phyloP scores from a whole-genome alignment of 805 yeast genomes.

The Middelhovenomyces tepae region DNA sequence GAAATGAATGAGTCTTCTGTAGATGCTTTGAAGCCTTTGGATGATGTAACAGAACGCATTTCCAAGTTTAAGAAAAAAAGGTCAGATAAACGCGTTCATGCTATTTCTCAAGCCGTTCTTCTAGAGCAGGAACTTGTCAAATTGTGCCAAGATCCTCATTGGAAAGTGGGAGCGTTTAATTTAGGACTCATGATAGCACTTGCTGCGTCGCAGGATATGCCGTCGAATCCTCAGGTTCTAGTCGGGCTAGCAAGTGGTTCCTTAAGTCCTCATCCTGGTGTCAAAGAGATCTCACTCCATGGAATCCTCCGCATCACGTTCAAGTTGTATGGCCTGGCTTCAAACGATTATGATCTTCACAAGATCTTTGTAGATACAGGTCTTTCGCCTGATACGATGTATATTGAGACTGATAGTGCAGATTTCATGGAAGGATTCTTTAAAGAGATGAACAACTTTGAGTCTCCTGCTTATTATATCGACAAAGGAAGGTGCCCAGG shows the following conservation, averaged over 20 bases:
- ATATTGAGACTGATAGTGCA: slow-evolving; percentile 36
- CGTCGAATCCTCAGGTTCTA: slow-evolving; percentile 11
- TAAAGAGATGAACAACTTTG: slow-evolving; percentile 42
- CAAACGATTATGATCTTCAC: slow-evolving; percentile 38
- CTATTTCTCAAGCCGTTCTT: slow-evolving; percentile 2
- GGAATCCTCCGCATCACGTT: slow-evolving; percentile 48
- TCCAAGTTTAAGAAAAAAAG: slow-evolving; percentile 11
- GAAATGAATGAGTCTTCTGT: slow-evolving; percentile 9
- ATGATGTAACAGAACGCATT: slow-evolving; percentile 13
- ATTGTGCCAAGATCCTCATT: slow-evolving; percentile 13
- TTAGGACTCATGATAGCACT: slow-evolving; percentile 15
- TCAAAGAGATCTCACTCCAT: slow-evolving; percentile 50
- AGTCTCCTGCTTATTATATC: slow-evolving; percentile 51
- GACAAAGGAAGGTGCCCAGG: slow-evolving; percentile 49
- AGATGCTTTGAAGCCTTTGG: slow-evolving; percentile 13
- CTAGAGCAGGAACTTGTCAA: slow-evolving; percentile 12
- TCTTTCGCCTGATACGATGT: slow-evolving; percentile 30
- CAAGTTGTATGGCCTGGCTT: slow-evolving; percentile 38
- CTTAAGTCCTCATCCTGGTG: slow-evolving; percentile 48
- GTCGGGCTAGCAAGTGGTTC: slow-evolving; percentile 16
- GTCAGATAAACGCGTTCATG: slow-evolving; percentile 12
- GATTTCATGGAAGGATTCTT: slow-evolving; percentile 37
- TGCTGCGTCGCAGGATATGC: slow-evolving; percentile 18
- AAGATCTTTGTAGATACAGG: slow-evolving; percentile 26
- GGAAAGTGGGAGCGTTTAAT: slow-evolving; percentile 17